Conservation (phyloP, 441 rosid species). For the Populus hybrid region DNA sequence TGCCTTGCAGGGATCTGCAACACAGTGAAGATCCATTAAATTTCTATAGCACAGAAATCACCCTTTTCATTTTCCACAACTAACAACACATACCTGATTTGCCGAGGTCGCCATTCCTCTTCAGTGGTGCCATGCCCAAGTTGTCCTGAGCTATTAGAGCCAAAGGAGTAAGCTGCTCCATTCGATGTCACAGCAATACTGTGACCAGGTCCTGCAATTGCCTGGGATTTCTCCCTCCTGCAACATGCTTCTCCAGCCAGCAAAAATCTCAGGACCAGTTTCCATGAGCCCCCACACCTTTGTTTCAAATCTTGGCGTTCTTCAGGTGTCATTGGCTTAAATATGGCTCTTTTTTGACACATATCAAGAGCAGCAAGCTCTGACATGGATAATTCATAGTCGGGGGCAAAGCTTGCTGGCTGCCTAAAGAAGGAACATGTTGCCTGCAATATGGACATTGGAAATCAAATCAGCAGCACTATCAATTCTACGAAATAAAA, state of each 20-base stretch:
- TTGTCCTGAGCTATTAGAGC: conserved; percentile 84
- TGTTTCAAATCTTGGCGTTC: conserved; percentile 69
- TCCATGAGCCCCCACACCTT: conserved; percentile 97
- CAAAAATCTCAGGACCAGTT: conserved; percentile 78
- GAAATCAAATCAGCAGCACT: conserved; percentile 57
- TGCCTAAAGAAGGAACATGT: conserved; percentile 94
- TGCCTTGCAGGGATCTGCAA: conserved; percentile 93
- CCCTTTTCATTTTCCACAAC: conserved; percentile 30
- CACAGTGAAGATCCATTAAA: conserved; percentile 48
- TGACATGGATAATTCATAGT: conserved; percentile 59
- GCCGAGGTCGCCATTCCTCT: conserved; percentile 69
- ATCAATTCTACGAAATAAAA: conserved; percentile 38
- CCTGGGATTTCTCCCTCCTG: conserved; percentile 94
- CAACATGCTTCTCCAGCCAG: conserved; percentile 91
- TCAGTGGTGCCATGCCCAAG: conserved; percentile 81
- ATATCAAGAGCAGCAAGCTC: conserved; percentile 99
- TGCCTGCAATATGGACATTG: conserved; percentile 60
- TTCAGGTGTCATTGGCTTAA: conserved; percentile 72
- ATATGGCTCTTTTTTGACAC: conserved; percentile 82
- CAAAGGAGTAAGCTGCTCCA: conserved; percentile 77
- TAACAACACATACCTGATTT: conserved; percentile 58
- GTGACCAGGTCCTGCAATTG: conserved; percentile 91
- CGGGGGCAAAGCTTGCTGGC: conserved; percentile 90
- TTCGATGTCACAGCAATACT: conserved; percentile 77
- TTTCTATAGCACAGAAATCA: conserved; percentile 22